These are phyloP conservation scores for Venturia carpophila DNA, from an alignment of 2,329 filamentous ascomycete genomes.

Conservation along the genomic window DNA sequence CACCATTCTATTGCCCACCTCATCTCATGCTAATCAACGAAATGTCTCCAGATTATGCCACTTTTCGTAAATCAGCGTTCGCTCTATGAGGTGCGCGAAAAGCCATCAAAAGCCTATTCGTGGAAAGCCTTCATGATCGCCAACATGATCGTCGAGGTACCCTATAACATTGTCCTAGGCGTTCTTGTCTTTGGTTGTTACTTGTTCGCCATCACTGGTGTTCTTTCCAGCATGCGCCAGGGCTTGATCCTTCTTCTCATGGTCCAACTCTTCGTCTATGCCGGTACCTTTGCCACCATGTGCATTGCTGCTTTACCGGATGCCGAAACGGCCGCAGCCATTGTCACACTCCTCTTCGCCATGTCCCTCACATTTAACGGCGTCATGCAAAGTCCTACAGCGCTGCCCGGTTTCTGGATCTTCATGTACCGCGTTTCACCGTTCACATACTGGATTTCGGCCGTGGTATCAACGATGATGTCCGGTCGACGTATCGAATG, in stretches of 20 bases:
- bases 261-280: constrained; percentile 61
- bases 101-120: constrained; percentile 62
- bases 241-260: constrained; percentile 58
- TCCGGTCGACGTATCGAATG: constrained; percentile 42
- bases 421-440: constrained; percentile 67
- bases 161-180: constrained; percentile 55
- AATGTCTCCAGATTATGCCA: constrained; percentile 45
- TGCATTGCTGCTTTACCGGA: constrained; percentile 62
- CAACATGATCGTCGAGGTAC: constrained; percentile 65
- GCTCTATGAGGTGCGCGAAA: constrained; percentile 54
- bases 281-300: constrained; percentile 66
- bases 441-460: constrained; percentile 54
- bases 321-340: constrained; percentile 57
- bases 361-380: constrained; percentile 53
- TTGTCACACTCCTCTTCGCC: constrained; percentile 53
- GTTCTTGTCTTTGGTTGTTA: constrained; percentile 49
- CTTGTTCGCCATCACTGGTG: constrained; percentile 23
- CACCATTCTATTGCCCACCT: neutral
- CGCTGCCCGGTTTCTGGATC: constrained; percentile 64
- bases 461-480: constrained; percentile 37
- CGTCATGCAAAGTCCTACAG: constrained; percentile 51
- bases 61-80: constrained; percentile 36
- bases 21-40: neutral
- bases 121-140: constrained; percentile 60
- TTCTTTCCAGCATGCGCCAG: constrained; percentile 46